phyloP scores from a whole-genome alignment of 2,329 filamentous ascomycete species.

The Juglanconis oblonga region DNA sequence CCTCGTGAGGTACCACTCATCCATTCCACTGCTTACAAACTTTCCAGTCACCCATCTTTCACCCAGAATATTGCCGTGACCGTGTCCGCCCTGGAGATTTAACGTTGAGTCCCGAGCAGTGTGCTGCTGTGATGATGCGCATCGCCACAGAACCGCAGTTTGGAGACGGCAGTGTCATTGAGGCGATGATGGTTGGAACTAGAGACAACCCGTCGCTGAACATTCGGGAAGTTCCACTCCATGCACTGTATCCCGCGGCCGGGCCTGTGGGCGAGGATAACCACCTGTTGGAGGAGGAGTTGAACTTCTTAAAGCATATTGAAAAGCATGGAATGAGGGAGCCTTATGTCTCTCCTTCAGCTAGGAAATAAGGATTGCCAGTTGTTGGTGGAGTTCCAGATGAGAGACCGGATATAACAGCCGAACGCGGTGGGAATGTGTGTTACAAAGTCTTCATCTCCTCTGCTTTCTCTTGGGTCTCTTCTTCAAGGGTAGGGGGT shows the following conservation, averaged over 20 bases:
- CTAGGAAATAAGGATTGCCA: too few relatives aligned
- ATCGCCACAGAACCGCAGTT: slow-evolving; percentile 17
- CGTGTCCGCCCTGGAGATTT: slow-evolving; percentile 12
- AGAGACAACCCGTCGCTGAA: slow-evolving; percentile 10
- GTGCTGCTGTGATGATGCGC: slow-evolving; percentile 16
- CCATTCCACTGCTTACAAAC: too few relatives aligned
- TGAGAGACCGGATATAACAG: too few relatives aligned
- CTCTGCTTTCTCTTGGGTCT: too few relatives aligned
- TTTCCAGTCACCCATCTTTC: slow-evolving; percentile 14
- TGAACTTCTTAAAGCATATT: neutral
- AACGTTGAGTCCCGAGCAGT: slow-evolving; percentile 7
- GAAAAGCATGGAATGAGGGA: neutral
- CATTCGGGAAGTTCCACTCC: slow-evolving; percentile 16
- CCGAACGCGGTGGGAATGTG: too few relatives aligned
- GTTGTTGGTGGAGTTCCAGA: too few relatives aligned
- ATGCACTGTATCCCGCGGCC: slow-evolving; percentile 5
- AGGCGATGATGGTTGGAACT: slow-evolving; percentile 19
- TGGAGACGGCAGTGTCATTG: slow-evolving; percentile 21
- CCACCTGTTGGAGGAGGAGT: neutral
- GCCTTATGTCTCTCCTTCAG: too few relatives aligned
- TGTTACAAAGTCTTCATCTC: too few relatives aligned
- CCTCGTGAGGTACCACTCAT: too few relatives aligned
- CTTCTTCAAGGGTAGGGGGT: too few relatives aligned
- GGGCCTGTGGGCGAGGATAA: neutral
- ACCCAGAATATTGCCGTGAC: slow-evolving; percentile 16